Evolutionary conservation across 1,284 basidiomycete species (phyloP).

Genomic region (Agaricales sp.): DNA sequence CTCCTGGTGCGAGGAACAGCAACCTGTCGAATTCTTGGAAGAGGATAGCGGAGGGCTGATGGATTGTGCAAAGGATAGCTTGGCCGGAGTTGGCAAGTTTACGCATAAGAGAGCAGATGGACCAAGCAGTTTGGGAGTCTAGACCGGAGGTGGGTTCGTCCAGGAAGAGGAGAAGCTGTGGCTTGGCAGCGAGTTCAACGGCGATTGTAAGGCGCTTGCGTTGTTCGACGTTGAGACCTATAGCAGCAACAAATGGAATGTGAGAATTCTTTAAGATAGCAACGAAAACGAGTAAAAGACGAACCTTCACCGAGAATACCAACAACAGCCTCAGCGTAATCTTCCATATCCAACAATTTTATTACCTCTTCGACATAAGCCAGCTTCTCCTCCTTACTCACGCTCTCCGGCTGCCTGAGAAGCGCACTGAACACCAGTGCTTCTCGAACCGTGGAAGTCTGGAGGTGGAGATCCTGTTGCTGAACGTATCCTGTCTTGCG

Average conservation of each 20-base stretch:
- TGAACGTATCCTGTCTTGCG: constrained; percentile 49
- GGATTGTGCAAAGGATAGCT: constrained; percentile 44
- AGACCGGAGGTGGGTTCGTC: constrained; percentile 59
- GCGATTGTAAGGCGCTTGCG: constrained; percentile 61
- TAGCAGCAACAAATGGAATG: background rate
- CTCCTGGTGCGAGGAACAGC: constrained; percentile 33
- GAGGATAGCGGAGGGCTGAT: constrained; percentile 49
- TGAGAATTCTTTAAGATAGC: background rate
- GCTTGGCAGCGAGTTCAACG: constrained; percentile 47
- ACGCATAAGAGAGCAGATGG: constrained; percentile 13
- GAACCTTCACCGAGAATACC: constrained; percentile 43
- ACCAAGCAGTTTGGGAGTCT: constrained; percentile 64
- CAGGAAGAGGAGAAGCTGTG: constrained; percentile 40
- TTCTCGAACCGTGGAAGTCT: constrained; percentile 52
- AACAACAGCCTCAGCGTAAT: constrained; percentile 56
- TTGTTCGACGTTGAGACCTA: constrained; percentile 36
- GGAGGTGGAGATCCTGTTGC: constrained; percentile 50
- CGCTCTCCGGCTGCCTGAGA: constrained; percentile 47
- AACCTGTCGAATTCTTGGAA: constrained; percentile 47
- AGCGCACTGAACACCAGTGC: constrained; percentile 59
- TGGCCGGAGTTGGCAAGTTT: constrained; percentile 60
- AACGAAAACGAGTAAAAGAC: background rate
- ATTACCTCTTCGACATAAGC: constrained; percentile 64
- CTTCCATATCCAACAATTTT: constrained; percentile 54
- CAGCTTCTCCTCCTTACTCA: constrained; percentile 49